Base-by-base conservation (phyloP, 768 basidiomycete genomes). In the Antrodiella citrinella region DNA sequence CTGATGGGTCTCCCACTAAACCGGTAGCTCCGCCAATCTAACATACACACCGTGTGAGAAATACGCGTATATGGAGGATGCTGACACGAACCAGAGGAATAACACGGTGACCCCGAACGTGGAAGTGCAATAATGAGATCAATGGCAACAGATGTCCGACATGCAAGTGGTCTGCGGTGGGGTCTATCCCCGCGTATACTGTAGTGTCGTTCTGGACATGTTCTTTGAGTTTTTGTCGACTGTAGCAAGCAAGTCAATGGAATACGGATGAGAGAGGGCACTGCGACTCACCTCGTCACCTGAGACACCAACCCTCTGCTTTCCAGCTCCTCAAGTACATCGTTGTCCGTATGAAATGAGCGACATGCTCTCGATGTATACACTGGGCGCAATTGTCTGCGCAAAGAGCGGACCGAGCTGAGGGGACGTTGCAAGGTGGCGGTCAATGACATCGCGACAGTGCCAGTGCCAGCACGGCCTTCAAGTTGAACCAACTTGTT, bases 1-100 rank as follows among this genome's bases (percentile, higher is more conserved):
- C 95, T 3, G 94, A 95, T 5, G 96, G 96, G 62, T 99, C 96
- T 4, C 96, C 96, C 42, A 99, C 84, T n/a, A 86, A 81, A 7
- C 92, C 96, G 0, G 95, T 98, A 7, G 92, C 94, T 1, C 92
- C 93, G 25, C 96, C 95, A 63, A 97, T 87, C 95, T 98, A 61
- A n/a, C n/a, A n/a, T n/a, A n/a, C n/a, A n/a, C n/a, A n/a, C n/a
- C n/a, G n/a, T n/a, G n/a, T n/a, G n/a, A n/a, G n/a, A n/a, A n/a
- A n/a, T n/a, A n/a, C n/a, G n/a, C n/a, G n/a, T n/a, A n/a, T n/a
- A n/a, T 7, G 30, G 30, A 35, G 40, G 15, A 20, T 44, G 18
- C 22, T 23, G n/a, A 22, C 1, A 66, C 88, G 68, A 61, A 96
- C 95, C 22, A 99, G 75, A 3, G 90, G 84, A 25, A 98, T 82